Evolutionary conservation across 805 yeast species (phyloP), one percentile per base, ranked within the genome.

Genomic region (Candida nanaspora): DNA sequence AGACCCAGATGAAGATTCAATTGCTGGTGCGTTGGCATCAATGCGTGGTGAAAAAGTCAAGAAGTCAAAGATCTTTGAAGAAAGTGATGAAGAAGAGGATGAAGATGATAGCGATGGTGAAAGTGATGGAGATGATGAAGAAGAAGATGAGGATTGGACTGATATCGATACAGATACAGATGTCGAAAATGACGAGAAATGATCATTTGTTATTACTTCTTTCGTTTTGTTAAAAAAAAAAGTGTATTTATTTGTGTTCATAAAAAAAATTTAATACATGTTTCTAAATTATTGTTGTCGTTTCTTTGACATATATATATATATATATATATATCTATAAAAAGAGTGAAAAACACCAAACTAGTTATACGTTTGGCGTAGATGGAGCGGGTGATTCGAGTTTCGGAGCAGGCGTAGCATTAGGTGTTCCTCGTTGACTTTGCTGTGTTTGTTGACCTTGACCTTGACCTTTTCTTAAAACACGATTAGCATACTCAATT

Each of bases 401-500:
- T 11, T 23, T 23, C 11, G 27, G 27, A 8, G 35, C 11, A 20
- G n/a, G n/a, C n/a, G n/a, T n/a, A n/a, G n/a, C n/a, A n/a, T n/a
- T n/a, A n/a, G n/a, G n/a, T n/a, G n/a, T n/a, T n/a, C n/a, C n/a
- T n/a, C n/a, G n/a, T n/a, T n/a, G n/a, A n/a, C n/a, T n/a, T n/a
- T n/a, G n/a, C n/a, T n/a, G n/a, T n/a, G n/a, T n/a, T n/a, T n/a
- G n/a, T n/a, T n/a, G n/a, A n/a, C n/a, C n/a, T n/a, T n/a, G n/a
- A n/a, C n/a, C n/a, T 25, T 43, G 19, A 19, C 47, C 51, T 38
- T 52, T 55, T 43, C 65, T 59, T 34, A 68, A 46, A n/a, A 71
- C 71, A 48, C 95, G 72, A 51, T 81, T 81, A 0, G 95, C 94
- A 62, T 78, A 89, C 39, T 87, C 96, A n/a, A 87, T 79, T n/a